Conservation (phyloP, 2,329 filamentous ascomycete genomes). For the Rutstroemia sydowiana region DNA sequence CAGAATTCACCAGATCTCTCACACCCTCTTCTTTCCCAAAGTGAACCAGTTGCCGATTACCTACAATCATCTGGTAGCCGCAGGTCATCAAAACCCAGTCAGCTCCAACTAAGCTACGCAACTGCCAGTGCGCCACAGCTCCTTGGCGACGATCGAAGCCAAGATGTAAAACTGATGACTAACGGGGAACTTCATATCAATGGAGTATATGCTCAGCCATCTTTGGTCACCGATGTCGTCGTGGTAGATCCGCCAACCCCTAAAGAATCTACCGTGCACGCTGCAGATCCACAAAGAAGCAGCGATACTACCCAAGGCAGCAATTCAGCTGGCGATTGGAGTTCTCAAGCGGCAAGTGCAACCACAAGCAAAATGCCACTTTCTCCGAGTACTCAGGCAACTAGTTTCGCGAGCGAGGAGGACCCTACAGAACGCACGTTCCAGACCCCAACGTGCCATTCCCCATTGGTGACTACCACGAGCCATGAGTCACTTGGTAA, state of each 20-base stretch:
- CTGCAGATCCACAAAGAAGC: slow-evolving; percentile 38
- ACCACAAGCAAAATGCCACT: slow-evolving; percentile 57
- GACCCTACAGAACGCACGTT: slow-evolving; percentile 11
- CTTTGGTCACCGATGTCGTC: slow-evolving; percentile 24
- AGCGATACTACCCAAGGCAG: slow-evolving; percentile 56
- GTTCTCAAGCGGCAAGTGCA: slow-evolving; percentile 54
- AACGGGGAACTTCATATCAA: slow-evolving; percentile 11
- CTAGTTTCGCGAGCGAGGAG: slow-evolving; percentile 53
- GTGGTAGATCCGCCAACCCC: slow-evolving; percentile 20
- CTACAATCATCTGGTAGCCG: slow-evolving; percentile 18
- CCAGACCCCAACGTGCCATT: slow-evolving; percentile 13
- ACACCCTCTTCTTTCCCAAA: not conserved
- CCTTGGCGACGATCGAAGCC: slow-evolving; percentile 13
- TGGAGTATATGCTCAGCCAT: slow-evolving; percentile 14
- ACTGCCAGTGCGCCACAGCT: slow-evolving; percentile 19
- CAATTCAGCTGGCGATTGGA: slow-evolving; percentile 52
- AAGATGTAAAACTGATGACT: slow-evolving; percentile 3
- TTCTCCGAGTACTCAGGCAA: slow-evolving; percentile 58
- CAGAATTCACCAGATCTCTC: slow-evolving; percentile 15
- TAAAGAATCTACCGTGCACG: slow-evolving; percentile 6
- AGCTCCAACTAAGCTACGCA: slow-evolving; percentile 27
- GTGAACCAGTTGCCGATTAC: not conserved
- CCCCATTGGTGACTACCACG: slow-evolving; percentile 25
- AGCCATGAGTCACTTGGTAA: slow-evolving; percentile 16
- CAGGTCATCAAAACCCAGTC: slow-evolving; percentile 27